Percentiles rank a stretch among this genome's conserved stretches.
These are phyloP conservation scores for Penicillium longicatenatum DNA, from an alignment of 495 filamentous ascomycete species.

Conservation along the genomic window DNA sequence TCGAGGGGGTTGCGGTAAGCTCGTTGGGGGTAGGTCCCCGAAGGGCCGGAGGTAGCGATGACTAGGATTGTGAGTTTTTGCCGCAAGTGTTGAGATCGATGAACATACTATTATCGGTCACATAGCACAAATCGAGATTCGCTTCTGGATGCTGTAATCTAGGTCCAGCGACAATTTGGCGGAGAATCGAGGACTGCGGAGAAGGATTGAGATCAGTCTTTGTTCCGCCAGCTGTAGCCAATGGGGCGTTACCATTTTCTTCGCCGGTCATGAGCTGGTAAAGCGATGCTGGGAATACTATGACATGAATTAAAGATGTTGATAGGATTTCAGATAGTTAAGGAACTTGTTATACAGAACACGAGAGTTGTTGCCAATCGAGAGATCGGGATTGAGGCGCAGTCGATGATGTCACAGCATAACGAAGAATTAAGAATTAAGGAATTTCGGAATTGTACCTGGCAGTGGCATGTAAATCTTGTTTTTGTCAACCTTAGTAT, in stretches of 20 bases:
- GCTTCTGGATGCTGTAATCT: slow-evolving; percentile 81
- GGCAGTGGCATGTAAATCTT: slow-evolving; percentile 1
- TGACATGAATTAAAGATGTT: slow-evolving; percentile 5
- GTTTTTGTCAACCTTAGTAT: background rate
- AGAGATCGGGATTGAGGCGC: slow-evolving; percentile 13
- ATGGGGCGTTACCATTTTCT: slow-evolving; percentile 1
- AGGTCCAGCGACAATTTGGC: slow-evolving; percentile 78
- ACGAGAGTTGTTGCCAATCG: background rate
- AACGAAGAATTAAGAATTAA: background rate
- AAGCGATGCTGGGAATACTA: background rate
- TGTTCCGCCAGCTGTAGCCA: background rate
- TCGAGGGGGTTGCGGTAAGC: slow-evolving; percentile 93
- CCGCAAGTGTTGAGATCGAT: background rate
- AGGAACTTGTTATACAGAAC: background rate
- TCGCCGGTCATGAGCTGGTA: slow-evolving; percentile 2
- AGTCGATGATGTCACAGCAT: slow-evolving; percentile 29
- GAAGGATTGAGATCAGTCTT: background rate
- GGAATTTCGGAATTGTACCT: background rate
- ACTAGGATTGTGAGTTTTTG: slow-evolving; percentile 36
- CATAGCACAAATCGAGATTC: slow-evolving; percentile 92
- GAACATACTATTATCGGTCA: slow-evolving; percentile 68
- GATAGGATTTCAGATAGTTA: background rate
- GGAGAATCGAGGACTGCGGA: slow-evolving; percentile 63
- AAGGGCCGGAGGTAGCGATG: slow-evolving; percentile 81
- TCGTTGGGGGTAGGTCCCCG: slow-evolving; percentile 80